Percentiles rank a stretch among this genome's conserved stretches.
phyloP scores from a whole-genome alignment of 352 stramenopile species.

The Phytopythium mirpurense region DNA sequence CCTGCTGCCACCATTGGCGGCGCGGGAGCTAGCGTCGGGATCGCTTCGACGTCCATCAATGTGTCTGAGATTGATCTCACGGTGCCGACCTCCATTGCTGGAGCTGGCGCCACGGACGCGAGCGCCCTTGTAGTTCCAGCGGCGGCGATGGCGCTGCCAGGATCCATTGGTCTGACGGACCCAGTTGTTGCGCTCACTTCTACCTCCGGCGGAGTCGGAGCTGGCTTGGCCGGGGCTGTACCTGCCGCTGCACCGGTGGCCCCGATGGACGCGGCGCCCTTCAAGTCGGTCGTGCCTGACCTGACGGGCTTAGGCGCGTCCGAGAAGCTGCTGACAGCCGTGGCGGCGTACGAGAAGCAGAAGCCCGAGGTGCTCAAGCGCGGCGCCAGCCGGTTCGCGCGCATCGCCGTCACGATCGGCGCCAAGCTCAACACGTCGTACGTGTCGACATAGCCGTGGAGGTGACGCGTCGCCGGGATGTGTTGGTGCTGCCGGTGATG shows the following conservation, averaged over 20 bases:
- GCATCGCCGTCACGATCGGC: slow-evolving; percentile 67
- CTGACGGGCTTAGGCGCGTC: slow-evolving; percentile 67
- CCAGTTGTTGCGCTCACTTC: too few species aligned
- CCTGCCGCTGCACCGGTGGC: neutral
- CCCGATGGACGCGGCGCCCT: slow-evolving; percentile 19
- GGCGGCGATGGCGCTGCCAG: neutral
- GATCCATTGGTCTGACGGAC: neutral
- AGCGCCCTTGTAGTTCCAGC: neutral
- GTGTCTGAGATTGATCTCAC: slow-evolving; percentile 2
- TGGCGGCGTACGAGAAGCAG: slow-evolving; percentile 80
- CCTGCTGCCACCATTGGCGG: slow-evolving; percentile 7
- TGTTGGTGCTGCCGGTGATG: neutral
- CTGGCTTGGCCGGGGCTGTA: neutral
- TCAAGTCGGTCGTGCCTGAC: slow-evolving; percentile 70
- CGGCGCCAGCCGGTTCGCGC: slow-evolving; percentile 49
- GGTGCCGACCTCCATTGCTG: neutral
- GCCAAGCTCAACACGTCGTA: slow-evolving; percentile 77
- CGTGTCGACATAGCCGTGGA: slow-evolving; percentile 44
- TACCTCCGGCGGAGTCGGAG: neutral
- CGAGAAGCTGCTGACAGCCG: slow-evolving; percentile 72
- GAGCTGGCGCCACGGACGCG: neutral
- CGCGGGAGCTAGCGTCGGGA: slow-evolving; percentile 5
- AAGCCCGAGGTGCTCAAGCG: slow-evolving; percentile 75
- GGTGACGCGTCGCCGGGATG: too few species aligned
- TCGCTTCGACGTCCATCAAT: neutral